Evolutionary conservation across 345 rosid species (phyloP).

Genomic region (Physaria fendleri): DNA sequence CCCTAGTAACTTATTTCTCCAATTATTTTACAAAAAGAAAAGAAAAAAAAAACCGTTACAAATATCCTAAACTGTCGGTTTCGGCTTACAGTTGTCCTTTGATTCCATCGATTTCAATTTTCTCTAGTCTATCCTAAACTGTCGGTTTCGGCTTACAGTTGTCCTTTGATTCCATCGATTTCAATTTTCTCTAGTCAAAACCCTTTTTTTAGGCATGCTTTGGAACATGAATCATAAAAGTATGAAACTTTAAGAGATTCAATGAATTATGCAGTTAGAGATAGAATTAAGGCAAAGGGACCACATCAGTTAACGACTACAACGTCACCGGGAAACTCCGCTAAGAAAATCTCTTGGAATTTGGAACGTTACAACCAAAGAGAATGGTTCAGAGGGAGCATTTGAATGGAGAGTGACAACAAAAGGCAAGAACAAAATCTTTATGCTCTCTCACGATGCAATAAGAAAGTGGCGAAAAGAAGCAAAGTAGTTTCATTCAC

Average conservation of each 20-base stretch:
- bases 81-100: constrained; percentile 16
- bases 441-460: constrained; percentile 38
- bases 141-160: constrained; percentile 19
- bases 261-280: too few relatives aligned
- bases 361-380: too few relatives aligned
- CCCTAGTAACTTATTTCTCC: constrained; percentile 17
- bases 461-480: constrained; percentile 10
- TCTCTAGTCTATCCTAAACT: background rate
- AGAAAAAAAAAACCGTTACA: constrained; percentile 12
- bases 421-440: too few relatives aligned
- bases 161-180: background rate
- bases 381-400: constrained; percentile 54
- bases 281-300: too few relatives aligned
- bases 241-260: too few relatives aligned
- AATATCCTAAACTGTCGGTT: constrained; percentile 5
- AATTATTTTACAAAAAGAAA: too few relatives aligned
- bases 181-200: background rate
- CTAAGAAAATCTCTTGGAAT: too few relatives aligned
- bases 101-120: background rate
- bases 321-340: too few relatives aligned
- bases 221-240: background rate
- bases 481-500: background rate
- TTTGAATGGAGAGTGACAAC: too few relatives aligned
- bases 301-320: too few relatives aligned
- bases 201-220: constrained; percentile 18